Base-by-base conservation (phyloP, 495 filamentous ascomycete species). In the Pseudevernia furfuracea region DNA sequence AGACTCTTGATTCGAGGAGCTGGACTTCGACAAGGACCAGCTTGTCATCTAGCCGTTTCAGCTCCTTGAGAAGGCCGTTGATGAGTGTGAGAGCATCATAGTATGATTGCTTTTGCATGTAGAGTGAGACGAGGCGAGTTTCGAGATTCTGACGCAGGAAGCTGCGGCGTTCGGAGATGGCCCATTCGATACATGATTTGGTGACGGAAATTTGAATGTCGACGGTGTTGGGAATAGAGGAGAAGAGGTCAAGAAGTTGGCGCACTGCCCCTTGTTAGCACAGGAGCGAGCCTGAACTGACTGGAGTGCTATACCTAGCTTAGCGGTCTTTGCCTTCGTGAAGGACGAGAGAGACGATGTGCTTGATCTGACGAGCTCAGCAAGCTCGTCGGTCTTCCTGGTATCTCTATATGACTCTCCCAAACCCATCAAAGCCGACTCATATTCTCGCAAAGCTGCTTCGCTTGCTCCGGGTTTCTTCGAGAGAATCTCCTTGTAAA, bases 101-200 rank as follows among this genome's bases (percentile, higher is more conserved):
- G 78, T 96, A 97, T 64, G 92, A 87, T 72, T 94, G 87, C 78
- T 97, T 97, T 68, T 89, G 85, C 88, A 97, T 96, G 77, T 96
- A 92, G 65, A 97, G 86, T 37, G 84, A 81, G 62, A 97, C 92
- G 57, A 99, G 87, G 63, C 94, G 89, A 62, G 92, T 95, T 81
- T 99, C 91, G 74, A 99, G 91, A 77, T 93, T 94, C 80, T 99
- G 94, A 60, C 94, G 92, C 58, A 97, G 85, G 83, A 99, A 99
- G 53, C 89, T 88, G 66, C 93, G 88, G 59, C 89, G 86, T 77
- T 97, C 92, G 46, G 90, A 87, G 63, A 93, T 87, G 49, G 94
- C 94, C 94, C 94, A 99, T 82, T 97, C 94, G 82, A 99, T 97
- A 80, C 92, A 97, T 71, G 92, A 96, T 76, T 93, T 92, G 67